Evolutionary conservation across 768 basidiomycete species (phyloP).

Genomic region (Tricholoma flavovirens): DNA sequence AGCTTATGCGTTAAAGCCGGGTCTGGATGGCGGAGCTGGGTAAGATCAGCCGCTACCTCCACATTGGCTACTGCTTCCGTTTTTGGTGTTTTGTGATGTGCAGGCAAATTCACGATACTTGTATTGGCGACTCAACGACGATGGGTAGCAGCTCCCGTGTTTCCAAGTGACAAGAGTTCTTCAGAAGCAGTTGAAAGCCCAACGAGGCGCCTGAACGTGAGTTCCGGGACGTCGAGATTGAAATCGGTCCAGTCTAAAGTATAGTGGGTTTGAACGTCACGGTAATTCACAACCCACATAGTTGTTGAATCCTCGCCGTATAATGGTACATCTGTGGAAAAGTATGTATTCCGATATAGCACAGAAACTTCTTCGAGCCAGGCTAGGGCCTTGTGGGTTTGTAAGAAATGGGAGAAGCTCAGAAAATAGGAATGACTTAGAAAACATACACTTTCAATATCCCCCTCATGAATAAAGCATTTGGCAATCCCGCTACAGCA

Average conservation of each 20-base stretch:
- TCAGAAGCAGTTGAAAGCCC: constrained; percentile 19
- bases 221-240: constrained; percentile 21
- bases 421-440: not conserved
- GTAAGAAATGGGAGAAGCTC: not conserved
- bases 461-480: constrained; percentile 13
- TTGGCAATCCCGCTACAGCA: constrained; percentile 15
- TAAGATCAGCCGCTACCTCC: not conserved
- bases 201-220: constrained; percentile 19
- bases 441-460: constrained; percentile 8
- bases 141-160: constrained; percentile 26
- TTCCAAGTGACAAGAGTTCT: constrained; percentile 26
- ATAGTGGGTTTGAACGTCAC: not conserved
- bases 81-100: constrained; percentile 10
- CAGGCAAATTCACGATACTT: constrained; percentile 8
- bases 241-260: constrained; percentile 20
- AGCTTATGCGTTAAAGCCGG: constrained; percentile 14
- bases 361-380: constrained; percentile 25
- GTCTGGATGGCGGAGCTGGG: constrained; percentile 25
- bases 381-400: constrained; percentile 21
- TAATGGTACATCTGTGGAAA: constrained; percentile 6
- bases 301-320: constrained; percentile 4
- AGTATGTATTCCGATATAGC: constrained; percentile 18
- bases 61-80: constrained; percentile 2
- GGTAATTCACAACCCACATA: not conserved
- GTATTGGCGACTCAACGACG: constrained; percentile 19